Evolutionary conservation across 2,329 filamentous ascomycete genomes (phyloP).

Genomic region (Colletotrichum ledebouriae): DNA sequence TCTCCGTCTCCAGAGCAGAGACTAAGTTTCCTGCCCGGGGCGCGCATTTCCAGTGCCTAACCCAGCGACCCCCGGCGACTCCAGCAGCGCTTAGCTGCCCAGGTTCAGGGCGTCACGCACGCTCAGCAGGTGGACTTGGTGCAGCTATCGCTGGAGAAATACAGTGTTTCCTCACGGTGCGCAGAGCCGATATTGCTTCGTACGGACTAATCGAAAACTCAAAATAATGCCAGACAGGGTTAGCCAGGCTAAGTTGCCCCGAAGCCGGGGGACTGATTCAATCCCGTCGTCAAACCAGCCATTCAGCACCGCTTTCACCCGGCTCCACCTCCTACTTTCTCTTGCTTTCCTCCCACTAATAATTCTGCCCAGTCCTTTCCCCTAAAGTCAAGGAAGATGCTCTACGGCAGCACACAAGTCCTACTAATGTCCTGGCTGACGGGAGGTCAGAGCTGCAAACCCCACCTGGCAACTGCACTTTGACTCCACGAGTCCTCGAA

Average conservation of each 20-base stretch:
- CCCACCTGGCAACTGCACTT: too few species aligned
- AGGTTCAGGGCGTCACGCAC: slow-evolving; percentile 1
- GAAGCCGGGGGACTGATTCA: slow-evolving; percentile 36
- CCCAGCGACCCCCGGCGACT: slow-evolving; percentile 18
- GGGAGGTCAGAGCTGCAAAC: too few species aligned
- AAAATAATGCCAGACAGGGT: slow-evolving; percentile 37
- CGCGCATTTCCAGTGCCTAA: slow-evolving; percentile 17
- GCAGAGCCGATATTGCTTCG: slow-evolving; percentile 1
- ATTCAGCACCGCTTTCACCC: slow-evolving; percentile 19
- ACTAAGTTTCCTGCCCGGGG: background rate
- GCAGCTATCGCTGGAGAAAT: slow-evolving; percentile 23
- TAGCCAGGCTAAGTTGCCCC: slow-evolving; percentile 28
- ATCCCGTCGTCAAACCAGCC: slow-evolving; percentile 26
- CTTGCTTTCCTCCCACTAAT: slow-evolving; percentile 6
- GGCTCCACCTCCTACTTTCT: slow-evolving; percentile 40
- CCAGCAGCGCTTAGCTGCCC: slow-evolving; percentile 29
- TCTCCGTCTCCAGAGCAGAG: background rate
- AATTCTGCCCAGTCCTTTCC: slow-evolving; percentile 32
- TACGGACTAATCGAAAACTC: slow-evolving; percentile 38
- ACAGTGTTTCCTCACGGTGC: slow-evolving; percentile 28
- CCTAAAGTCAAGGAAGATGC: too few species aligned
- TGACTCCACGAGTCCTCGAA: too few species aligned
- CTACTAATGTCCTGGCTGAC: too few species aligned
- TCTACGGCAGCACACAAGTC: too few species aligned
- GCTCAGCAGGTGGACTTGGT: background rate